Conservation (phyloP, 169 alveolate species). For the Plasmodium gonderi region DNA sequence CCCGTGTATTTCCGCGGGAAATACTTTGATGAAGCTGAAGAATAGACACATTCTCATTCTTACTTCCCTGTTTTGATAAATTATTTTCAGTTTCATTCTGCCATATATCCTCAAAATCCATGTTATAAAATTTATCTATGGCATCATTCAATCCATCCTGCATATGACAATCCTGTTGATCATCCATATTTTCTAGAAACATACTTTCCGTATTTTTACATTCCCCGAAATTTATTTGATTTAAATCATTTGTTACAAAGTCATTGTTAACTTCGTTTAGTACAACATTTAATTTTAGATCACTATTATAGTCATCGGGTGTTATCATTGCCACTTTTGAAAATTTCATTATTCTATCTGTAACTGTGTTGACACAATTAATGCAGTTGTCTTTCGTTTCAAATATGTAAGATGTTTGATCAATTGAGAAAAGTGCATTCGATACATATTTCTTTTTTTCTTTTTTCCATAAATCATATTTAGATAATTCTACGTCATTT, state of each 20-base stretch:
- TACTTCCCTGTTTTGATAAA: constrained; percentile 34
- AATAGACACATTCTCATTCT: constrained; percentile 18
- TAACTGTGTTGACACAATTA: constrained; percentile 66
- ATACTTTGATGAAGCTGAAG: constrained; percentile 18
- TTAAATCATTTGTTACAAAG: constrained; percentile 28
- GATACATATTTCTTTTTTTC: constrained; percentile 69
- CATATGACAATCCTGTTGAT: constrained; percentile 24
- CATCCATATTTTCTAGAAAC: constrained; percentile 50
- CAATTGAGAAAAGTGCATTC: constrained; percentile 60
- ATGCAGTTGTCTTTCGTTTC: constrained; percentile 70
- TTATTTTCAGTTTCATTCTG: constrained; percentile 39
- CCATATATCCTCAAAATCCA: constrained; percentile 72
- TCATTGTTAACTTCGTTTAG: constrained; percentile 51
- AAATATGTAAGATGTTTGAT: constrained; percentile 67
- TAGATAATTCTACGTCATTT: constrained; percentile 62
- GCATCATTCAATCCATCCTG: constrained; percentile 59
- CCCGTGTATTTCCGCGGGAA: constrained; percentile 20
- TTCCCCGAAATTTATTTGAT: constrained; percentile 12
- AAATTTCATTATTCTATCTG: constrained; percentile 67
- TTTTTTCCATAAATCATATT: constrained; percentile 71
- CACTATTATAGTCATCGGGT: background rate
- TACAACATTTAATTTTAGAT: constrained; percentile 26
- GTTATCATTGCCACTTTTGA: constrained; percentile 14
- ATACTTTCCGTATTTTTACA: constrained; percentile 5
- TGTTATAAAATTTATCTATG: constrained; percentile 64